phyloP scores from a whole-genome alignment of 768 basidiomycete genomes.

The Tylopilus plumbeoviolaceoides region DNA sequence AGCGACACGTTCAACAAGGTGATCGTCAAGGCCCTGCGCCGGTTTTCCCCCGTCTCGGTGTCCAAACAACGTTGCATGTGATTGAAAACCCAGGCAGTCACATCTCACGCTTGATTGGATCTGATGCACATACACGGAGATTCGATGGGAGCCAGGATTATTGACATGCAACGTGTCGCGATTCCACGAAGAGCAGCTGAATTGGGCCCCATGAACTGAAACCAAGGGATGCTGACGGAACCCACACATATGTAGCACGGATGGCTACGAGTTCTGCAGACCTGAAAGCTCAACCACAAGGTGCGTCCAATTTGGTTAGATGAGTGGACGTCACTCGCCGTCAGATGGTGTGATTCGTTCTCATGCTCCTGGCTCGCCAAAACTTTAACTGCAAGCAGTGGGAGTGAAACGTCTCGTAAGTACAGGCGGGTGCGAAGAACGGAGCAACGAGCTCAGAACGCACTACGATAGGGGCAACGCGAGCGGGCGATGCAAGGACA shows the following conservation, averaged over 20 bases:
- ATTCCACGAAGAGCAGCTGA: not conserved
- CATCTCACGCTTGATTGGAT: not conserved
- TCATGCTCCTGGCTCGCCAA: conserved; percentile 18
- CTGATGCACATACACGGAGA: not conserved
- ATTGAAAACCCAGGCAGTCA: conserved; percentile 3
- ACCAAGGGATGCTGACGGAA: not conserved
- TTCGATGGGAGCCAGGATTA: not conserved
- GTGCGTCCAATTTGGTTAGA: conserved; percentile 21
- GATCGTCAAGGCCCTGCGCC: no score
- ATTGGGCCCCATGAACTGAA: not conserved
- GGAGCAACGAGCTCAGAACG: not conserved
- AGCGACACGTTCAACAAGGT: no score
- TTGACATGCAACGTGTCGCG: not conserved
- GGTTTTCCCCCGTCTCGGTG: not conserved
- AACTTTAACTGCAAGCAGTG: conserved; percentile 9
- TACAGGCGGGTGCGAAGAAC: conserved; percentile 2
- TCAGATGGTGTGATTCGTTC: conserved; percentile 12
- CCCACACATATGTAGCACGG: not conserved
- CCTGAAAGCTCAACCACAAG: not conserved
- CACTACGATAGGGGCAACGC: not conserved
- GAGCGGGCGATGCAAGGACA: not conserved
- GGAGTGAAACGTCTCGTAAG: conserved; percentile 18
- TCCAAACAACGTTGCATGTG: conserved; percentile 4
- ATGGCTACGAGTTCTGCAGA: not conserved
- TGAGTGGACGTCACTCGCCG: conserved; percentile 1